Evolutionary conservation across 345 rosid genomes (phyloP), one percentile per base, ranked within the genome.

Genomic region (Camelina neglecta): DNA sequence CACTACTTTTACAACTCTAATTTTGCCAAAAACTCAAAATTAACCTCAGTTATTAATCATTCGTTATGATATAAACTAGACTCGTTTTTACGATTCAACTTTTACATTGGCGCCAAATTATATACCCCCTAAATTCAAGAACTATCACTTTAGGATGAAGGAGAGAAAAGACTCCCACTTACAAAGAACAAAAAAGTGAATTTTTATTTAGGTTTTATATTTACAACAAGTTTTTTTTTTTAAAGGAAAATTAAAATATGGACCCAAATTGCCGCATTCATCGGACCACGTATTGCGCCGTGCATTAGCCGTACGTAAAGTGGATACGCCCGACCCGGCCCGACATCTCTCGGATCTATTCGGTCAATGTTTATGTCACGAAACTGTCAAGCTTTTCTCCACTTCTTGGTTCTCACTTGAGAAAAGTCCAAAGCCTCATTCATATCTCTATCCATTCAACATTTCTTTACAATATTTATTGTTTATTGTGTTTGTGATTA

Each of bases 281-380:
- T 60, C 86, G 86, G 82, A 24, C 82, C 86, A 78, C 81, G 81
- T 63, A 81, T 83, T 20, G 70, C 82, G 86, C 84, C 84, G 84
- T 83, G 86, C 82, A 81, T 81, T 72, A 83, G 84, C 84, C 84
- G 82, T 81, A 77, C 86, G 63, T 62, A 71, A 71, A 71, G 81
- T 29, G 55, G 55, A 65, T 71, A 47, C 9, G 24, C 47, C 23
- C 50, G 53, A 76, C 58, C 54, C 59, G 71, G 56, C 59, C 69
- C 53, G 20, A 7, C 6, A 0, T n/a, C 39, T 12, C 9, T 44
- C 18, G 70, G 67, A 56, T 12, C 41, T 65, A 65, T 39, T 11
- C 59, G 50, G 76, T 77, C 81, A 77, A 71, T 47, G 75, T 13
- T 61, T 70, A 24, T 35, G 75, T 56, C 71, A 70, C 20, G 36